Base-by-base conservation (phyloP, 2,329 filamentous ascomycete species). In the Xylaria sp. region DNA sequence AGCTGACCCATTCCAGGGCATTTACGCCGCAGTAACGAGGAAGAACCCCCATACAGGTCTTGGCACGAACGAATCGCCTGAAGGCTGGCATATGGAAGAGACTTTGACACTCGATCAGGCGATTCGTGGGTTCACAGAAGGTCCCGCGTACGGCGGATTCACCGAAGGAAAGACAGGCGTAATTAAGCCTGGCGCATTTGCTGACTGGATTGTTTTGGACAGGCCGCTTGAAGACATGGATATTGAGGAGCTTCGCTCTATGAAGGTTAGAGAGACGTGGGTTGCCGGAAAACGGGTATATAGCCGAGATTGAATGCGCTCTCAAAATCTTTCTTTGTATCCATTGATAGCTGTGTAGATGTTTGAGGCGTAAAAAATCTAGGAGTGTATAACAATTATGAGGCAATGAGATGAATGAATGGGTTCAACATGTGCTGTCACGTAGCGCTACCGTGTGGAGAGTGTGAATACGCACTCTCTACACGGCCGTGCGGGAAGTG, bases 121-220 rank as follows among this genome's bases (percentile, higher is more conserved):
- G 0, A 68, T 89, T 46, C 73, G 76, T 35, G 86, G 86, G 0
- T 89, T 89, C 66, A 87, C 85, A 0, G 73, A 75, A 7, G 82
- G 80, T 0, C 79, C 83, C 2, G 85, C 85, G 1, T 79, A 82
- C 64, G 85, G 79, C 0, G 83, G 78, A 1, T 87, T 87, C 53
- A 74, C 83, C 53, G 83, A 88, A 51, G 80, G 78, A 0, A 79
- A 77, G 64, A 82, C 83, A 1, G 87, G 86, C 0, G 75, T 81
- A 0, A 86, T 90, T 35, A 72, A 77, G 57, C 71, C 76, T n/a
- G 85, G 84, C 0, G 83, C 82, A 0, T 83, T 83, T 69, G 87
- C 86, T 0, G 87, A 90, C 70, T 90, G 86, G 86, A 77, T 90
- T 3, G 85, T 90, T n/a, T 72, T 90, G 10, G 85, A 89, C 63